Evolutionary conservation across 768 basidiomycete species (phyloP).

Genomic region (Strobilomyces confusus): DNA sequence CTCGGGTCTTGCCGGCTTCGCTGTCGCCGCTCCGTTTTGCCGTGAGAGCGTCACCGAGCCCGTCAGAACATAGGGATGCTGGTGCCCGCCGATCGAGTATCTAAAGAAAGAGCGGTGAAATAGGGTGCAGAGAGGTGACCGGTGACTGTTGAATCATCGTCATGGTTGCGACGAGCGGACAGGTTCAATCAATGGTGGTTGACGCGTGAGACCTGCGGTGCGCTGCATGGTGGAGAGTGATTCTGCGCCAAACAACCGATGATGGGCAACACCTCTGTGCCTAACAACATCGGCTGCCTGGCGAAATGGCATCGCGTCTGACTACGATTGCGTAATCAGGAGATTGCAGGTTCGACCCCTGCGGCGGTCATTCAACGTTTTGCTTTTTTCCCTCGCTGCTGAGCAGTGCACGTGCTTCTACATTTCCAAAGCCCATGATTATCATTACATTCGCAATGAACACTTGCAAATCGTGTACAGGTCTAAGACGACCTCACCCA

Average conservation of each 20-base stretch:
- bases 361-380: constrained; percentile 24
- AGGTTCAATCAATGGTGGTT: neutral
- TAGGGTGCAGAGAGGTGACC: neutral
- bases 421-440: no score
- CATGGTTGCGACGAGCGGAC: neutral
- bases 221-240: no score
- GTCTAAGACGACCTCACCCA: constrained; percentile 29
- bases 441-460: neutral
- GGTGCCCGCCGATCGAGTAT: constrained; percentile 17
- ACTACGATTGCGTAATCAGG: constrained; percentile 76
- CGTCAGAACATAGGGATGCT: neutral
- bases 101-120: neutral
- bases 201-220: no score
- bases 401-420: no score
- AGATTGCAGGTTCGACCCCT: constrained; percentile 93
- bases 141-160: neutral
- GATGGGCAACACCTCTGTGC: neutral
- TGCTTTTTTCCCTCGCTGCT: neutral
- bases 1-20: neutral
- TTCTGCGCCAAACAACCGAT: neutral
- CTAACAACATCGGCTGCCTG: constrained; percentile 54
- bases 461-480: neutral
- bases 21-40: constrained; percentile 20
- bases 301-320: constrained; percentile 94
- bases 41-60: neutral